Base-by-base conservation (phyloP, 768 basidiomycete genomes). In the Russula sp. region DNA sequence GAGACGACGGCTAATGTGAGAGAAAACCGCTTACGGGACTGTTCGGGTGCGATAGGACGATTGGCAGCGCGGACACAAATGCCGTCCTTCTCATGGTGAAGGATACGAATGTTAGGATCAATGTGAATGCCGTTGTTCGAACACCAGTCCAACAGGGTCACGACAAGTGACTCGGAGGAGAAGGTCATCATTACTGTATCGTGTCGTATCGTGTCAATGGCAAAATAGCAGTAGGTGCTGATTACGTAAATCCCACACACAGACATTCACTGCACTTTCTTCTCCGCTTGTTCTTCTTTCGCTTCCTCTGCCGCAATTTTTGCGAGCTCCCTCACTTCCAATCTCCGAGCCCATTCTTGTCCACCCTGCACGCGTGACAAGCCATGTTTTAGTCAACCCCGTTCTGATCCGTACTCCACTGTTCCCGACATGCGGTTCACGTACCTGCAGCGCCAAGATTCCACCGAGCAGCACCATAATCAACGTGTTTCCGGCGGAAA, bases 401-500 rank as follows among this genome's bases (percentile, higher is more conserved):
- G 45, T 11, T 48, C 13, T 48, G 54, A 58, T 55, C 14, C 16
- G 31, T 42, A n/a, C 32, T 59, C 58, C 50, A 9, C 31, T 50
- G 2, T n/a, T 9, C 2, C 39, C 27, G 3, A 39, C 35, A 65
- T 8, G 32, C 54, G 18, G 22, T 34, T 37, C 51, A 75, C 83
- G 73, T 71, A 88, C 91, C 83, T 94, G 91, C 59, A 94, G 77
- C 37, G 76, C 71, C 22, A 94, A 78, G 57, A 94, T 80, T 10
- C 80, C 82, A 20, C 81, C 80, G 14, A 94, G 78, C 55, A 84
- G 79, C 7, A 84, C 77, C 57, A 87, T 85, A 57, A 93, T 86
- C 63, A 98, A 87, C 54, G 90, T 83, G 71, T 97, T 96, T 10
- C 87, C 94, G 6, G 95, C 95, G 32, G 88, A 84, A 27, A 96